Conservation (phyloP, 768 basidiomycete species). For the Termitomyces sp. region DNA sequence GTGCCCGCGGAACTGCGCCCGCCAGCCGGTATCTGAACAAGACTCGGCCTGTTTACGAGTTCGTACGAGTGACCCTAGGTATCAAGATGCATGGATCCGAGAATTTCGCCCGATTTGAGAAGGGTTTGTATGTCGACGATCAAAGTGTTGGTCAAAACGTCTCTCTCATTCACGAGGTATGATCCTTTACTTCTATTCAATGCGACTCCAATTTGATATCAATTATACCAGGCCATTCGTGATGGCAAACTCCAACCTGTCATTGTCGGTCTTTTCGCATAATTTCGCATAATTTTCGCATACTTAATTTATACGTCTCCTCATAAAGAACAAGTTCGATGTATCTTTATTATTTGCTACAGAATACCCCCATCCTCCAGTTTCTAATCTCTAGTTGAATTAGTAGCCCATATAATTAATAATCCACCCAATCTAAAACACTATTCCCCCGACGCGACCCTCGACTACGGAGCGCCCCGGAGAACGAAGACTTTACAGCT, state of each 20-base stretch:
- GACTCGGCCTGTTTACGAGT: constrained; percentile 76
- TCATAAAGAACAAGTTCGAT: neutral
- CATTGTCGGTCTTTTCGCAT: constrained; percentile 38
- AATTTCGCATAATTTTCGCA: neutral
- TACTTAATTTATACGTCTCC: too few relatives aligned
- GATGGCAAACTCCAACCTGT: constrained; percentile 51
- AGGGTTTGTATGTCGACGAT: constrained; percentile 67
- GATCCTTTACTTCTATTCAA: constrained; percentile 21
- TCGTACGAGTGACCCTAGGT: constrained; percentile 68
- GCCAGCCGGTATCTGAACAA: constrained; percentile 66
- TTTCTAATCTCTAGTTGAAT: too few relatives aligned
- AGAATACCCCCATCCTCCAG: too few relatives aligned
- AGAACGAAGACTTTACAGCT: too few relatives aligned
- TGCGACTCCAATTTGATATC: neutral
- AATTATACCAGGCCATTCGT: constrained; percentile 41
- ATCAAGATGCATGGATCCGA: constrained; percentile 79
- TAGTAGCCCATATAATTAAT: too few relatives aligned
- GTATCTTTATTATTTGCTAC: neutral
- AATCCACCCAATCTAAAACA: too few relatives aligned
- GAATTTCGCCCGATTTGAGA: constrained; percentile 59
- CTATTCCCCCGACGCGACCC: too few relatives aligned
- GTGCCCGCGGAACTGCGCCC: constrained; percentile 59
- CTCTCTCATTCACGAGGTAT: constrained; percentile 73
- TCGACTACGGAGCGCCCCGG: too few relatives aligned
- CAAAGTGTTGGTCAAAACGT: constrained; percentile 70